Evolutionary conservation across 768 basidiomycete species (phyloP).

Genomic region (Baorangia bicolor): DNA sequence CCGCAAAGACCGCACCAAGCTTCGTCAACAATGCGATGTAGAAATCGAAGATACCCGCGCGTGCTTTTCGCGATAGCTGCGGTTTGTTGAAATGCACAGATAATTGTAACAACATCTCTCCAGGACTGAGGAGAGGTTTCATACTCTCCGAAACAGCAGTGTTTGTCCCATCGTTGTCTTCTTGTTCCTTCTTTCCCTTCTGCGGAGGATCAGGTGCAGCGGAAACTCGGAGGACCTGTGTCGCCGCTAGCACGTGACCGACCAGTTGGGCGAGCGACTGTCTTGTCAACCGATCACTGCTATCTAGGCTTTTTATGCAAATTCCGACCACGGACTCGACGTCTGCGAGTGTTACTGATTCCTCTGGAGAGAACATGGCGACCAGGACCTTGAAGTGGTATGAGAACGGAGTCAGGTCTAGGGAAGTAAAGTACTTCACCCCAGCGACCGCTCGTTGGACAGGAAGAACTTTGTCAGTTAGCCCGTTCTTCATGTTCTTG

Average conservation of each 20-base stretch:
- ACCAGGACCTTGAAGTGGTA: conserved; percentile 45
- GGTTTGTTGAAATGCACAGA: conserved; percentile 81
- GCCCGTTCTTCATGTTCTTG: conserved; percentile 73
- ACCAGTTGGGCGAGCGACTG: conserved; percentile 75
- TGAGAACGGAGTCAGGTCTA: conserved; percentile 14
- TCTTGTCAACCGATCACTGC: conserved; percentile 80
- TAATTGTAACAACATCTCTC: conserved; percentile 81
- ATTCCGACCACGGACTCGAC: conserved; percentile 71
- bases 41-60: conserved; percentile 87
- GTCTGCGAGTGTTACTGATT: conserved; percentile 60
- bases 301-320: conserved; percentile 75
- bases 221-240: conserved; percentile 65
- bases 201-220: conserved; percentile 46
- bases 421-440: conserved; percentile 39
- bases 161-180: conserved; percentile 55
- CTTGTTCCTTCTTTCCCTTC: conserved; percentile 63
- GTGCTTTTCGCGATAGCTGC: conserved; percentile 61
- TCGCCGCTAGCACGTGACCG: conserved; percentile 80
- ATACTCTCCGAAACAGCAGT: conserved; percentile 49
- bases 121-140: conserved; percentile 67
- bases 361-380: conserved; percentile 57
- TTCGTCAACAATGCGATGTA: conserved; percentile 75
- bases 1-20: conserved; percentile 77
- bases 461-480: conserved; percentile 80
- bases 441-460: conserved; percentile 84